These are phyloP conservation scores for Coemansia erecta DNA, from an alignment of 192 early-diverging fungal genomes.

Conservation along the genomic window DNA sequence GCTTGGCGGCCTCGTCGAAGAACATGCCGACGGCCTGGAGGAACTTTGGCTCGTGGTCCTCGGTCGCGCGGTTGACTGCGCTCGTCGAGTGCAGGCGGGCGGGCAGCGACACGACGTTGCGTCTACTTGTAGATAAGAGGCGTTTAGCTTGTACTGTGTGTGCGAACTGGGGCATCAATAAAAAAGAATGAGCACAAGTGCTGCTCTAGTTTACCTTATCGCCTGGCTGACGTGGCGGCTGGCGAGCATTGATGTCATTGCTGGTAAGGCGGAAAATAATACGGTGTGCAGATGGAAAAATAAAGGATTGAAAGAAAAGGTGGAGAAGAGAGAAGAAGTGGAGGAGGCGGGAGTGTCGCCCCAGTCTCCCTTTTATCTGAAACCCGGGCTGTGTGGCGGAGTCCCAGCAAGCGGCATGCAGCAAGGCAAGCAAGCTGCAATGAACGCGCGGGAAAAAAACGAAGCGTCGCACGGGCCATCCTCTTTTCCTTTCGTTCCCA, in stretches of 20 bases:
- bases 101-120: constrained; percentile 4
- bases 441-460: neutral
- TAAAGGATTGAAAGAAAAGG: neutral
- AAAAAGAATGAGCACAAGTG: neutral
- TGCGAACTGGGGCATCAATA: no score
- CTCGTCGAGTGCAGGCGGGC: constrained; percentile 18
- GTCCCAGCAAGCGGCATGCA: neutral
- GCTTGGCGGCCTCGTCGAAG: constrained; percentile 70
- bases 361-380: no score
- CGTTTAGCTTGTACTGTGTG: neutral
- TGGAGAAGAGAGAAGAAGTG: constrained; percentile 4
- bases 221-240: constrained; percentile 18
- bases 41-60: constrained; percentile 67
- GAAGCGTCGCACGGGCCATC: neutral
- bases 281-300: neutral
- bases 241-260: constrained; percentile 8
- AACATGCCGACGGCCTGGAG: constrained; percentile 69
- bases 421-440: neutral
- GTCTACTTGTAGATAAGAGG: neutral
- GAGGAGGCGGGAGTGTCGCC: neutral
- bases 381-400: no score
- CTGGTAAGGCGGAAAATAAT: neutral
- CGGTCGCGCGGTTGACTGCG: constrained; percentile 52
- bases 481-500: no score
- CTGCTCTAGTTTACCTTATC: constrained; percentile 10